Percentiles rank a stretch among this genome's conserved stretches.
Conservation (phyloP, 1,284 basidiomycete genomes). For the Takashimella koratensis region DNA sequence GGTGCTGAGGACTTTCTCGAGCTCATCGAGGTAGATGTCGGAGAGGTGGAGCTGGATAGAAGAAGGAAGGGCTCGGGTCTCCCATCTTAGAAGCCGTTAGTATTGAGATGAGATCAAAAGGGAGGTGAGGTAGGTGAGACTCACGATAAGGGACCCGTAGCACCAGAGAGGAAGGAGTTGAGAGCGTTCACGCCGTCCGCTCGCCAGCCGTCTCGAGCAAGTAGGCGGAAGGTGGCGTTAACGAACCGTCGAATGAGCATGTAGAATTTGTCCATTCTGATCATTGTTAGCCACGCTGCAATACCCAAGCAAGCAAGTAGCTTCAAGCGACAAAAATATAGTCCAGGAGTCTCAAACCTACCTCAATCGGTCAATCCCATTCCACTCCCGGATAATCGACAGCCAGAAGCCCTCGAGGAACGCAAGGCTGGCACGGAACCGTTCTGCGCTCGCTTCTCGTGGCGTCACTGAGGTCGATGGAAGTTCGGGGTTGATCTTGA, state of each 20-base stretch:
- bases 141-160: constrained; percentile 74
- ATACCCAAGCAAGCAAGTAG: not conserved
- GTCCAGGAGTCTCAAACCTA: constrained; percentile 41
- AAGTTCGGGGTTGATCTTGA: constrained; percentile 58
- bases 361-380: constrained; percentile 83
- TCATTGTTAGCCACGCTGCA: constrained; percentile 6
- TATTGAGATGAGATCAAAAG: not conserved
- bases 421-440: constrained; percentile 57
- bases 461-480: not conserved
- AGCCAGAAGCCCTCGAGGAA: constrained; percentile 91
- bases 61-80: constrained; percentile 68
- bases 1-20: constrained; percentile 64
- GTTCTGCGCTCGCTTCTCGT: constrained; percentile 11
- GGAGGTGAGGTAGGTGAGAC: constrained; percentile 22
- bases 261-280: constrained; percentile 93
- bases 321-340: not conserved
- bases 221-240: constrained; percentile 75
- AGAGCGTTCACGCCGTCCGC: constrained; percentile 57
- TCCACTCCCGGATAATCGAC: constrained; percentile 84
- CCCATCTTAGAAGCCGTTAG: constrained; percentile 54
- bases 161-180: constrained; percentile 60
- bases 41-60: constrained; percentile 80
- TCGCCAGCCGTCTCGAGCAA: constrained; percentile 70
- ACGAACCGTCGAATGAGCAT: constrained; percentile 87
- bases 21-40: constrained; percentile 87